Evolutionary conservation across 305 asterid species (phyloP).

Genomic region (Caryopteris hybrid): DNA sequence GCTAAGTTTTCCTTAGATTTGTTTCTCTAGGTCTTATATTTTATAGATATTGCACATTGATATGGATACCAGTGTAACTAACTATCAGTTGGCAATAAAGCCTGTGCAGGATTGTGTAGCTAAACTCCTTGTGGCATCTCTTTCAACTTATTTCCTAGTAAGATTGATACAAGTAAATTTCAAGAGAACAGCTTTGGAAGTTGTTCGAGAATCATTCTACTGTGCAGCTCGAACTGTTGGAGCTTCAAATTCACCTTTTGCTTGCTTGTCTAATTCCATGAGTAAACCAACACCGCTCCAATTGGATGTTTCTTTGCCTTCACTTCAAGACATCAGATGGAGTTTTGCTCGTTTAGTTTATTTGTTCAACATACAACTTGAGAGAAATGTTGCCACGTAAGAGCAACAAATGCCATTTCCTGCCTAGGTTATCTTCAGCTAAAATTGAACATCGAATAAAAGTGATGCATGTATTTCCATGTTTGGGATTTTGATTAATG

Average conservation of each 20-base stretch:
- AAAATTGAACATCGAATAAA: constrained; percentile 4
- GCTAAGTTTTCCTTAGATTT: not conserved
- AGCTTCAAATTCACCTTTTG: constrained; percentile 60
- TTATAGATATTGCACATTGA: not conserved
- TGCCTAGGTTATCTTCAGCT: constrained; percentile 6
- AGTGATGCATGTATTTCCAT: constrained; percentile 7
- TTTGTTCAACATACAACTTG: constrained; percentile 89
- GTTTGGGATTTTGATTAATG: not conserved
- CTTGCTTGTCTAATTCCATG: constrained; percentile 76
- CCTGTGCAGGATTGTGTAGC: constrained; percentile 55
- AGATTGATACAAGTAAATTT: constrained; percentile 39
- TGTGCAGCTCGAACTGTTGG: constrained; percentile 40
- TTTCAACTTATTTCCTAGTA: constrained; percentile 43
- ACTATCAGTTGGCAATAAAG: constrained; percentile 15
- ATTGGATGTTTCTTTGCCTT: constrained; percentile 78
- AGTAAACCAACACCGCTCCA: constrained; percentile 88
- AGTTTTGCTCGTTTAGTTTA: constrained; percentile 68
- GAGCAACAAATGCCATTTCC: constrained; percentile 27
- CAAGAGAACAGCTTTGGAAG: constrained; percentile 29
- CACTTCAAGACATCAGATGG: constrained; percentile 78
- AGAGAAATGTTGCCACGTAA: constrained; percentile 94
- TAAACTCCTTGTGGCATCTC: constrained; percentile 44
- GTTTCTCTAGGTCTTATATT: not conserved
- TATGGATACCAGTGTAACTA: constrained; percentile 14
- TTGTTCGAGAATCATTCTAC: constrained; percentile 42